Base-by-base conservation (phyloP, 2,329 filamentous ascomycete species). In the Penicillium polonicum region DNA sequence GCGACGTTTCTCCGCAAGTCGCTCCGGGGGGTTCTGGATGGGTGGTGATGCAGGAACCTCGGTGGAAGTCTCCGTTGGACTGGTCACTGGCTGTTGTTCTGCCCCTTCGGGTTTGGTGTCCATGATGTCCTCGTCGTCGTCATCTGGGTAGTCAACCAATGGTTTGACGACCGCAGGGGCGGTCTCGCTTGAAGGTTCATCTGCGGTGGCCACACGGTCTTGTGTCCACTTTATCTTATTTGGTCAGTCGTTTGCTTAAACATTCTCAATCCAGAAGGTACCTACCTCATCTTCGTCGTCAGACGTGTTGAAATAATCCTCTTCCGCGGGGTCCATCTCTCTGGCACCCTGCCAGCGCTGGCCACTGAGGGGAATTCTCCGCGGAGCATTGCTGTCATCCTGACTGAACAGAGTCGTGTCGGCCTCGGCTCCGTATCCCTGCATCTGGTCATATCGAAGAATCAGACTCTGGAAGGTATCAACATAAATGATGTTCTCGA, bases 231-330 rank as follows among this genome's bases (percentile, higher is more conserved):
- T 62, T 36, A 62, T 60, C 48, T 63, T 53, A 48, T n/a, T 15
- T 45, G 29, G 31, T 57, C 44, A 29, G 39, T 41, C 7, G 29
- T 44, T 36, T 44, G n/a, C 21, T 41, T 21, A 17, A 35, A 48
- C 12, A 8, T 21, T 50, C 23, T 41, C 19, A 33, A 33, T 48
- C 27, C 29, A 48, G 46, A 25, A 57, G 43, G 42, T 42, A 48
- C 68, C 52, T 65, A 74, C 78, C 60, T 87, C 90, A 7, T 96
- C 92, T 59, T 92, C 89, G 46, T 94, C 90, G 66, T 97, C 92
- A 0, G 90, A 91, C 0, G 85, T 86, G 68, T 96, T 93, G 83
- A 95, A 97, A 74, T 97, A 99, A 43, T 93, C 91, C 68, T 97
- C 93, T 72, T 97, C 91, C 12, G 88, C 86, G 6, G 88, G 83